phyloP scores from a whole-genome alignment of 306 rosid genomes.

The Acacia crassicarpa region DNA sequence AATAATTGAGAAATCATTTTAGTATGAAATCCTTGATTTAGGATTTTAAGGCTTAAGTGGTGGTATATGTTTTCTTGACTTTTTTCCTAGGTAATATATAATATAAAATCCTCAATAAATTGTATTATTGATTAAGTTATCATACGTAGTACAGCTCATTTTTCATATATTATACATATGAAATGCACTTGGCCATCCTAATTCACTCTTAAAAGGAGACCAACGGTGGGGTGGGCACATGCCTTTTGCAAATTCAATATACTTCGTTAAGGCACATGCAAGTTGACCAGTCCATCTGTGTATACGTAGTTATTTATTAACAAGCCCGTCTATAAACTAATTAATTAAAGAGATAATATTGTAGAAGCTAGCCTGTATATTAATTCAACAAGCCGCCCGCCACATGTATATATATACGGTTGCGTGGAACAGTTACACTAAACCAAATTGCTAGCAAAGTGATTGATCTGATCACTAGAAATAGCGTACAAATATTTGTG shows the following conservation, averaged over 20 bases:
- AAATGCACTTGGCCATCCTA: background rate
- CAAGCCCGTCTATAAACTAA: background rate
- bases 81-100: too few species aligned
- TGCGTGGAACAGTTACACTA: background rate
- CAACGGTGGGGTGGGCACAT: background rate
- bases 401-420: background rate
- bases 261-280: background rate
- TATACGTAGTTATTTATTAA: background rate
- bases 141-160: background rate
- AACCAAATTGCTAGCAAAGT: background rate
- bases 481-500: background rate
- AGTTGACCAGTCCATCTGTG: background rate
- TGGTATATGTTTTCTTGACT: too few species aligned
- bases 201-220: background rate
- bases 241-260: background rate
- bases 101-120: too few species aligned
- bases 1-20: too few species aligned
- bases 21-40: too few species aligned
- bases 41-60: too few species aligned
- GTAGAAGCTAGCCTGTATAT: background rate
- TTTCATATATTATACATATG: too few species aligned
- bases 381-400: background rate
- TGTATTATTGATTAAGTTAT: too few species aligned
- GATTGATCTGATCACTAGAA: background rate
- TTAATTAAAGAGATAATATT: background rate